Conservation (phyloP, 176 grass and related monocot species). For the Hordeum marinum region DNA sequence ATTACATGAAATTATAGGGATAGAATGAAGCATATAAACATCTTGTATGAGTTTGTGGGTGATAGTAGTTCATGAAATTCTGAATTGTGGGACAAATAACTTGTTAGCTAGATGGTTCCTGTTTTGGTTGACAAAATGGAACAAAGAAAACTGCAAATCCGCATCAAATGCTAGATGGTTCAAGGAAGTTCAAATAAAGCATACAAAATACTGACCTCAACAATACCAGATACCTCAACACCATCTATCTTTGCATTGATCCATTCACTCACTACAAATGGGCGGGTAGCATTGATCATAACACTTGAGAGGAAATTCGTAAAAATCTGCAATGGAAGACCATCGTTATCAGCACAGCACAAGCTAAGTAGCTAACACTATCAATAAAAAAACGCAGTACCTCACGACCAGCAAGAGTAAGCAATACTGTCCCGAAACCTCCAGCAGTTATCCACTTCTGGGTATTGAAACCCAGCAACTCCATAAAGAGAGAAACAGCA, state of each 20-base stretch:
- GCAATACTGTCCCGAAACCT: slow-evolving; percentile 94
- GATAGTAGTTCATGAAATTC: background rate
- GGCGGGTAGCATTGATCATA: slow-evolving; percentile 95
- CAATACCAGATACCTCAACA: slow-evolving; percentile 88
- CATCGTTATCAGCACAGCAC: slow-evolving; percentile 4
- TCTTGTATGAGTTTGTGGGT: background rate
- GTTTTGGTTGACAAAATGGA: background rate
- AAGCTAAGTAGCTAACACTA: slow-evolving; percentile 6
- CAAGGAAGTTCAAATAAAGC: background rate
- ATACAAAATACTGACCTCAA: slow-evolving; percentile 71
- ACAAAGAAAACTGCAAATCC: slow-evolving; percentile 15
- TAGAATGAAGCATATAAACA: background rate
- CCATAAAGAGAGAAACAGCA: slow-evolving; percentile 87
- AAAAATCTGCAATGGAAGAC: slow-evolving; percentile 63
- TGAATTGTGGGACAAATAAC: slow-evolving; percentile 4
- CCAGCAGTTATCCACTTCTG: slow-evolving; percentile 96
- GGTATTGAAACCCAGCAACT: slow-evolving; percentile 95
- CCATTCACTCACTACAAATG: slow-evolving; percentile 95
- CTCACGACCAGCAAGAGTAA: slow-evolving; percentile 97
- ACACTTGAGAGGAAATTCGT: slow-evolving; percentile 97
- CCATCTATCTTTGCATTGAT: slow-evolving; percentile 91
- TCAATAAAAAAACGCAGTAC: slow-evolving; percentile 36
- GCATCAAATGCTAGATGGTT: background rate
- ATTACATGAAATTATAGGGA: slow-evolving; percentile 3
- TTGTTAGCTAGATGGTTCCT: background rate